Base-by-base conservation (phyloP, 2,329 filamentous ascomycete species). In the Orbilia javanica region DNA sequence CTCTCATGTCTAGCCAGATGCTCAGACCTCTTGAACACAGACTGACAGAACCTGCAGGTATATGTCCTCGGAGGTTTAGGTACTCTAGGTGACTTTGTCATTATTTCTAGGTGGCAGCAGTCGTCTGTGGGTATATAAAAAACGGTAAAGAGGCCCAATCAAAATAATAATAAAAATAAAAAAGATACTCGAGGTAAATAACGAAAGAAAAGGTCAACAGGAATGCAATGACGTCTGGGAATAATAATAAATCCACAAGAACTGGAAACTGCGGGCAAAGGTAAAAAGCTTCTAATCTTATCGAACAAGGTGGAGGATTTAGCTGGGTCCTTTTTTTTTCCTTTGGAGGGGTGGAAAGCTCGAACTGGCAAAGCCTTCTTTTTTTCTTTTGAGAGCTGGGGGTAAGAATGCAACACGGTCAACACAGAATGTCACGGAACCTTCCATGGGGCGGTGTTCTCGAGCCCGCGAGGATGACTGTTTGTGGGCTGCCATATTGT, bases 51-150 rank as follows among this genome's bases (percentile, higher is more conserved):
- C 34, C 74, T 71, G 74, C 74, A 78, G 67, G 60, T 78, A 44
- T 78, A 78, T 25, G 74, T 78, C 74, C 67, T 78, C 74, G 74
- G 74, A 78, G 74, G 74, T 78, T 78, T 78, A 29, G 74, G 74
- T 10, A 68, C 62, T 55, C 68, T 65, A n/a, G 67, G 52, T 11
- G 67, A 46, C 55, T 78, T 78, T 36, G 74, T 72, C 74, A 78
- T 78, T 44, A 67, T 36, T 52, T 50, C n/a, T n/a, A n/a, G n/a
- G n/a, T n/a, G n/a, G n/a, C n/a, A n/a, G n/a, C n/a, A n/a, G n/a
- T n/a, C n/a, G n/a, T n/a, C n/a, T n/a, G n/a, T n/a, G 22, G 34
- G 34, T 25, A 11, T 25, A 50, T 50, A 50, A 50, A 22, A 48
- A 22, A 25, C 2, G 2, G 34, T 36, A 36, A 36, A 36, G n/a